phyloP scores from a whole-genome alignment of 2,329 filamentous ascomycete species.

The Aspergillus transmontanensis region DNA sequence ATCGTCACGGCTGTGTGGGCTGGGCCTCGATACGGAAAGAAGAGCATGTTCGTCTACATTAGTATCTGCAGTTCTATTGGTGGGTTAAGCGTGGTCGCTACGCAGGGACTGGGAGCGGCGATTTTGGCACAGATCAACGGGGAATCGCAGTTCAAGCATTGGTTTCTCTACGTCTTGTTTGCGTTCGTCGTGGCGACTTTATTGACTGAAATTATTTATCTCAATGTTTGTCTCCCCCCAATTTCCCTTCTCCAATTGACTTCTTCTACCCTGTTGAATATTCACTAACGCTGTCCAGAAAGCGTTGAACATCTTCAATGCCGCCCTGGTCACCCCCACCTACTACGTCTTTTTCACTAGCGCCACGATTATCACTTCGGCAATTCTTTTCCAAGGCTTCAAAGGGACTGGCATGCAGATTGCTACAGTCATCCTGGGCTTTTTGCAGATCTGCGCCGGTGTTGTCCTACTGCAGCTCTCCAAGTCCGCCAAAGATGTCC shows the following conservation, averaged over 20 bases:
- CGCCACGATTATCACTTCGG: slow-evolving; percentile 90
- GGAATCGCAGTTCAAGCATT: slow-evolving; percentile 88
- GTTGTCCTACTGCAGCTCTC: slow-evolving; percentile 94
- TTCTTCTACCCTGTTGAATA: not conserved
- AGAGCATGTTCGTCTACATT: slow-evolving; percentile 96
- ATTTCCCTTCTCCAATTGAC: not conserved
- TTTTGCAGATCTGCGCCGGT: slow-evolving; percentile 89
- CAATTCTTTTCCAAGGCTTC: slow-evolving; percentile 90
- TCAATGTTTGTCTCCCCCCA: slow-evolving; percentile 73
- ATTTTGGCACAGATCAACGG: slow-evolving; percentile 85
- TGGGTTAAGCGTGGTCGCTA: slow-evolving; percentile 90
- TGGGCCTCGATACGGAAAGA: slow-evolving; percentile 88
- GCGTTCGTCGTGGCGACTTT: slow-evolving; percentile 90
- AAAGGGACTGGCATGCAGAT: slow-evolving; percentile 82
- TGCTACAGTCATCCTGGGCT: slow-evolving; percentile 86
- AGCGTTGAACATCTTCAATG: slow-evolving; percentile 97
- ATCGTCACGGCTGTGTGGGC: slow-evolving; percentile 74
- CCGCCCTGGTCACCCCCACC: slow-evolving; percentile 92
- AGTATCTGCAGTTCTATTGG: slow-evolving; percentile 95
- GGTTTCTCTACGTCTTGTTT: slow-evolving; percentile 91
- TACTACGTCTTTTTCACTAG: slow-evolving; percentile 99
- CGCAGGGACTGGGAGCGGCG: slow-evolving; percentile 87
- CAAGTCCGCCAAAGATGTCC: slow-evolving; percentile 96
- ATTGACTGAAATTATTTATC: slow-evolving; percentile 88
- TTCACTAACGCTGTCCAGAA: slow-evolving; percentile 62